These are phyloP conservation scores for Rossbeevera mucosa DNA, from an alignment of 768 basidiomycete genomes.

Conservation along the genomic window DNA sequence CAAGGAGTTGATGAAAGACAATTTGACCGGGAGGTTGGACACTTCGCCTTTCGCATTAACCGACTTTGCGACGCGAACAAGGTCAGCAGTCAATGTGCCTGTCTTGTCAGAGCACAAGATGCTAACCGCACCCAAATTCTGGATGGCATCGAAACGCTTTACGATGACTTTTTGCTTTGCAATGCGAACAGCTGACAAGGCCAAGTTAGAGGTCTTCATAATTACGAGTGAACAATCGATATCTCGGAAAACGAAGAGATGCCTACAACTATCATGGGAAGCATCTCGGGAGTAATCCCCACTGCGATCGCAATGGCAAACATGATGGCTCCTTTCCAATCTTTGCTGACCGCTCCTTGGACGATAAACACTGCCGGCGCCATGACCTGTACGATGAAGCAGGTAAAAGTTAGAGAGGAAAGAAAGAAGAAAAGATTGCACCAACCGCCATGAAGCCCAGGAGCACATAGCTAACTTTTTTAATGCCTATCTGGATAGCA, in stretches of 20 bases:
- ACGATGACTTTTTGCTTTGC: conserved; percentile 58
- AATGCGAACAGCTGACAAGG: conserved; percentile 52
- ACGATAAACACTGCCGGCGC: conserved; percentile 28
- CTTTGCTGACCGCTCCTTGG: conserved; percentile 30
- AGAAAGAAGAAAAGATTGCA: neutral
- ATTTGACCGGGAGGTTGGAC: conserved; percentile 22
- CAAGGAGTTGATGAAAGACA: conserved; percentile 31
- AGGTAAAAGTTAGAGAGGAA: neutral
- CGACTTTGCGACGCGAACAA: conserved; percentile 35
- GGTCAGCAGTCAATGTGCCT: conserved; percentile 48
- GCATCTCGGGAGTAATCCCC: conserved; percentile 32
- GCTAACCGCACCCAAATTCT: conserved; percentile 54
- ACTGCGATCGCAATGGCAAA: conserved; percentile 30
- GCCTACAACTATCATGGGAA: conserved; percentile 32
- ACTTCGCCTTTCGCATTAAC: conserved; percentile 18
- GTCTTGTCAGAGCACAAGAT: conserved; percentile 62
- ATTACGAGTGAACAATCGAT: conserved; percentile 25
- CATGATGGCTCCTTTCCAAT: conserved; percentile 31
- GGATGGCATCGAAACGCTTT: conserved; percentile 58
- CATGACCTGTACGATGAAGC: conserved; percentile 21
- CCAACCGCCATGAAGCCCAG: conserved; percentile 30
- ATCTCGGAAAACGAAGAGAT: neutral
- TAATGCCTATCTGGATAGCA: conserved; percentile 31
- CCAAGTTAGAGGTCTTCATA: conserved; percentile 55
- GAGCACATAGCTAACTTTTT: conserved; percentile 31